Base-by-base conservation (phyloP, 257 asterid species). In the Solanum ahanhuiri region DNA sequence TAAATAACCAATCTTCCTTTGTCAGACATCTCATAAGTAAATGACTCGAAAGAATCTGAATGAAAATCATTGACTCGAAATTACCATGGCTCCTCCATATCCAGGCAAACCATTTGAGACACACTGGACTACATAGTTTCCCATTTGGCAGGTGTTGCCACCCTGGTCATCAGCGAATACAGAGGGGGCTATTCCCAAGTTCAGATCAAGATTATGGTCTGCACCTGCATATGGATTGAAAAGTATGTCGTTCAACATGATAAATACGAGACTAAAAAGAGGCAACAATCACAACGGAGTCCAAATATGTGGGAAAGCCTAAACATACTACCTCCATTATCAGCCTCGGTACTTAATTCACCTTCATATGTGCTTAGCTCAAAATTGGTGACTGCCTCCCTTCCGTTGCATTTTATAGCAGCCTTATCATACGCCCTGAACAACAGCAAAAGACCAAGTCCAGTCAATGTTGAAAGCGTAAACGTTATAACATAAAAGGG, bases 341-440 rank as follows among this genome's bases (percentile, higher is more conserved):
- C 92, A 76, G 92, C 92, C 81, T 87, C 94, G 2, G 88, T 43
- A 87, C 87, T 90, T 79, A 92, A 30, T 83, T 94, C 97, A 60
- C 86, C 93, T 85, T 92, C 95, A 67, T 96, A 96, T 15, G 91
- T 37, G 91, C 94, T 94, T 57, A 92, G 89, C 75, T 96, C 97
- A 84, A 96, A 96, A 88, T 95, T 96, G 72, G 99, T 96, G 87
- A 96, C 96, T 43, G 99, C 99, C 85, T 95, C 99, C 90, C 92
- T 91, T 85, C 99, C 99, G 11, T 90, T 94, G 92, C 95, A 94
- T 88, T 93, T 96, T 81, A 96, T 93, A 77, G 98, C 98, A 85
- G 99, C 98, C 91, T 91, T 96, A 87, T 96, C 99, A 84, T 96
- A 96, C 22, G 98, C 99, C 91, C 99, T 96, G 86, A 86, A 69